Evolutionary conservation across 164 flowering plant species (phyloP).

Genomic region (Santalum album): DNA sequence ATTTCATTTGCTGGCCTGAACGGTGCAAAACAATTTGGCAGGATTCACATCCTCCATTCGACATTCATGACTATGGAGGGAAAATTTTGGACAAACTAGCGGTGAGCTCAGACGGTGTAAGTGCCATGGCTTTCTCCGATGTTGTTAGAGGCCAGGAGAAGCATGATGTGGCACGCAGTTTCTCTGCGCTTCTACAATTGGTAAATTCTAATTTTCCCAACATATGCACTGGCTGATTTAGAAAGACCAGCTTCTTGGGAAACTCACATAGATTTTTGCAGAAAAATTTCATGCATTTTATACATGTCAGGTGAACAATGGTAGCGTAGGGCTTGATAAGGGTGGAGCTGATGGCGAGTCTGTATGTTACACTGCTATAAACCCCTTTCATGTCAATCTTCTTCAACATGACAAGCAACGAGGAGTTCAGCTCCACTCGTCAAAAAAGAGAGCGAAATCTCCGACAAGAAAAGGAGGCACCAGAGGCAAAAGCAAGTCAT

Average conservation of each 20-base stretch:
- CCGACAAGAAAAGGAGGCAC: conserved; percentile 19
- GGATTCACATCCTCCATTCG: conserved; percentile 85
- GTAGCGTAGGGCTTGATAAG: conserved; percentile 57
- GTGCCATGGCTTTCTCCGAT: conserved; percentile 51
- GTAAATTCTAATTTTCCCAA: conserved; percentile 49
- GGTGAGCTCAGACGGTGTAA: conserved; percentile 24
- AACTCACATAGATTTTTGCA: background rate
- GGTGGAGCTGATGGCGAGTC: conserved; percentile 20
- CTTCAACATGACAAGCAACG: conserved; percentile 24
- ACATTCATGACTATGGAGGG: conserved; percentile 80
- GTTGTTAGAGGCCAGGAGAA: conserved; percentile 64
- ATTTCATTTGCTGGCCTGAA: background rate
- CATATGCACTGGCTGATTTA: background rate
- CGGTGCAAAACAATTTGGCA: conserved; percentile 17
- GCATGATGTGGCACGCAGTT: conserved; percentile 83
- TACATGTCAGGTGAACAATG: conserved; percentile 73
- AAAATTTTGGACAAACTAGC: conserved; percentile 57
- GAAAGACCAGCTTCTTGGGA: background rate
- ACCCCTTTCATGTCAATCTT: conserved; percentile 62
- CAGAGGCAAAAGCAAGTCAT: conserved; percentile 16
- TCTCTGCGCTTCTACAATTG: conserved; percentile 89
- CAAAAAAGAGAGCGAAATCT: conserved; percentile 58
- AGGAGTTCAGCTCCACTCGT: conserved; percentile 21
- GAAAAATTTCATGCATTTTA: background rate
- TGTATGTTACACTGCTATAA: conserved; percentile 50